Base-by-base conservation (phyloP, 768 basidiomycete genomes). In the Mycena metata region DNA sequence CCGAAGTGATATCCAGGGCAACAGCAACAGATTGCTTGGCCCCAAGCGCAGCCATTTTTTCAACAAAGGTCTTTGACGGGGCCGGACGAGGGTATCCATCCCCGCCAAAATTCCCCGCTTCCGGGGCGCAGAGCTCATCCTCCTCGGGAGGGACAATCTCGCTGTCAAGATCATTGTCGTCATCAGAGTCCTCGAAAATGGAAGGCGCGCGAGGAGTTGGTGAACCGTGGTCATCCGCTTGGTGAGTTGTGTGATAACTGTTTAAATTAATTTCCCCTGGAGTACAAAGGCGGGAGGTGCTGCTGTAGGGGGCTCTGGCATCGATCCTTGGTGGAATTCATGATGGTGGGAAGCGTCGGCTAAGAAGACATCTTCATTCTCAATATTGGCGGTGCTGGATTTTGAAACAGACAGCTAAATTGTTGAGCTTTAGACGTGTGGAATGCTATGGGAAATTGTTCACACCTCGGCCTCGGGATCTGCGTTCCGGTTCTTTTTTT, bases 291-390 rank as follows among this genome's bases (percentile, higher is more conserved):
- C 50, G 10, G 26, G 12, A 30, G 42, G 43, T 13, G 17, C 50
- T 7, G 26, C 30, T 59, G 43, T 41, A 6, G 58, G 58, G 46
- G 41, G 10, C 42, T 62, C 60, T 19, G 50, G 60, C 0, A 15
- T 62, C 30, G 50, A 26, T 52, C 60, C 50, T 50, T 62, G 60
- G 36, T 62, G 60, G 60, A 62, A 62, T 51, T 49, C 21, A 30
- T 21, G 15, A 12, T 51, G 24, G 23, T 42, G 51, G 23, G 51
- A 39, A 26, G 49, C 30, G 15, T 33, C 43, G 51, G 13, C 50
- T 12, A 43, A 17, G 50, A 62, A 63, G 24, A 55, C 51, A 63
- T 63, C 59, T 13, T 30, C 41, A 50, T 51, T 52, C 15, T 62
- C 49, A n/a, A 51, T 30, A 41, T 62, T 41, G 51, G 43, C 5